Percentiles rank a stretch among this genome's conserved stretches.
Conservation (phyloP, 768 basidiomycete genomes). For the Phylloporus arenicola region DNA sequence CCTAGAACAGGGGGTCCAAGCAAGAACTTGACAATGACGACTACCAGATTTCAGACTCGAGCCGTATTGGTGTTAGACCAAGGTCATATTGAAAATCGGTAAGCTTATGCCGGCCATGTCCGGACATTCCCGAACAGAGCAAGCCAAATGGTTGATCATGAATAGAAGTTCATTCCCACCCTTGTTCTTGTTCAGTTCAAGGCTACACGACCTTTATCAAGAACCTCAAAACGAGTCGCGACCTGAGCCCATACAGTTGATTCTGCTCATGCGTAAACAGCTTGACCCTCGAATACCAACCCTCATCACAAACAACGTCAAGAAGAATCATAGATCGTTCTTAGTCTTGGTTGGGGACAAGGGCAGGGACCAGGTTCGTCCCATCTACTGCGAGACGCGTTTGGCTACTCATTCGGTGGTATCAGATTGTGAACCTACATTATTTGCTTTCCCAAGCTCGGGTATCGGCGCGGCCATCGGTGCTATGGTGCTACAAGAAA, state of each 20-base stretch:
- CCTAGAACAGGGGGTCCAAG: neutral
- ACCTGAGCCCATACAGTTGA: neutral
- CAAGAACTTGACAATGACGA: neutral
- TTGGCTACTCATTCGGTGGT: neutral
- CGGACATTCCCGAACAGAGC: no score
- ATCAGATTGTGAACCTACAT: conserved; percentile 88
- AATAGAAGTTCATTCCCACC: no score
- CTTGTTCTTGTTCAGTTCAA: no score
- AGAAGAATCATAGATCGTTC: conserved; percentile 89
- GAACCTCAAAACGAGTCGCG: neutral
- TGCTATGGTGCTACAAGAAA: conserved; percentile 99
- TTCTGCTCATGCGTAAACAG: conserved; percentile 67
- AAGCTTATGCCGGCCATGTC: no score
- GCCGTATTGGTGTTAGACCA: neutral
- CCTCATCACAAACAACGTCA: conserved; percentile 90
- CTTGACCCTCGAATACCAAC: conserved; percentile 90
- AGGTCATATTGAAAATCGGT: no score
- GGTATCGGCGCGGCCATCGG: conserved; percentile 83
- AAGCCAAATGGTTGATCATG: no score
- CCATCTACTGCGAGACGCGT: neutral
- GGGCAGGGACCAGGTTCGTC: conserved; percentile 78
- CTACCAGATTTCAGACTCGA: neutral
- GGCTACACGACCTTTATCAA: neutral
- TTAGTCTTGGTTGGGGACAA: conserved; percentile 95
- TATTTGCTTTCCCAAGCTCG: conserved; percentile 89